Percentiles rank a stretch among this genome's conserved stretches.
Evolutionary conservation across 805 yeast genomes (phyloP).

Genomic region (Barnettozyma pratensis): DNA sequence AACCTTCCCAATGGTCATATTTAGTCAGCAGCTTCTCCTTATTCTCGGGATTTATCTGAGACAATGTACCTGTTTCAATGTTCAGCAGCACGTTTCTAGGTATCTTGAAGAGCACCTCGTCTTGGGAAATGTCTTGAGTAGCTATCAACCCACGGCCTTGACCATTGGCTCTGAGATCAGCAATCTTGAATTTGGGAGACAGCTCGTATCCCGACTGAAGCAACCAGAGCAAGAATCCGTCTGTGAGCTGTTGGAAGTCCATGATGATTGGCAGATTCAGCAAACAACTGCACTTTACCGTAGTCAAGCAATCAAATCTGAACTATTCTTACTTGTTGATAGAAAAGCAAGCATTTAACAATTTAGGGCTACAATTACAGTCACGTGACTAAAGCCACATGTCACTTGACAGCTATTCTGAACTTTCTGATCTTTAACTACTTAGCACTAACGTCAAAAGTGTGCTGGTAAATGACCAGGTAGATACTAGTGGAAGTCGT

Average conservation of each 20-base stretch:
- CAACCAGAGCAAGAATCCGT: conserved; percentile 42
- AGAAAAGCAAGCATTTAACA: too few species aligned
- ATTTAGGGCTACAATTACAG: too few species aligned
- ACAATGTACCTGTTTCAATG: conserved; percentile 49
- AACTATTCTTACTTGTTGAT: too few species aligned
- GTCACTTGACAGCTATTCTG: too few species aligned
- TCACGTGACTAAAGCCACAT: too few species aligned
- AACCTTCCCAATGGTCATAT: conserved; percentile 70
- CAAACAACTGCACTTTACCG: too few species aligned
- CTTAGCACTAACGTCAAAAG: too few species aligned
- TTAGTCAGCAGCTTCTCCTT: conserved; percentile 32
- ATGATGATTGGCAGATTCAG: not conserved
- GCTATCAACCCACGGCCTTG: conserved; percentile 85
- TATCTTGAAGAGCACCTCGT: conserved; percentile 63
- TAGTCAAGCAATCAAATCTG: too few species aligned
- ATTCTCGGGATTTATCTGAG: conserved; percentile 27
- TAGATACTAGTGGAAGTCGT: too few species aligned
- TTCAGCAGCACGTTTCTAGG: conserved; percentile 57
- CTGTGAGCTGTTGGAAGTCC: conserved; percentile 29
- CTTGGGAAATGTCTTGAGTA: conserved; percentile 48
- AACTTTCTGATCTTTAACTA: too few species aligned
- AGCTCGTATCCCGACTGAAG: conserved; percentile 36
- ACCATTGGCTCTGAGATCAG: conserved; percentile 49
- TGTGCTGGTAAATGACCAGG: too few species aligned
- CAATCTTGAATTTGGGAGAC: conserved; percentile 52